Evolutionary conservation across 139 green algal genomes (phyloP).

Genomic region (Limnomonas spitsbergensis): DNA sequence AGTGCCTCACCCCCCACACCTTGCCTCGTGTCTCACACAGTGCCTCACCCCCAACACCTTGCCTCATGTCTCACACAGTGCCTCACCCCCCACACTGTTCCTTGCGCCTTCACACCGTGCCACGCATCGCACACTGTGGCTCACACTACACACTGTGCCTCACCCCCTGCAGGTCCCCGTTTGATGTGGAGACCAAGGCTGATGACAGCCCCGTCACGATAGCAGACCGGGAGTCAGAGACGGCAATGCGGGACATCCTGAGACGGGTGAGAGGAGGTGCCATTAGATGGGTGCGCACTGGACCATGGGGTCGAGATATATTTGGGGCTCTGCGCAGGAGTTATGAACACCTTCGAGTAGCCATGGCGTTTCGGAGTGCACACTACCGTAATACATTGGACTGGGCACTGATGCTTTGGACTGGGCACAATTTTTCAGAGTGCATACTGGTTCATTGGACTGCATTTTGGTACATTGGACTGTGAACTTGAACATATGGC

Average conservation of each 20-base stretch:
- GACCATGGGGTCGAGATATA: not conserved
- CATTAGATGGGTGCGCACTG: too few species aligned
- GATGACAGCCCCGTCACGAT: conserved; percentile 82
- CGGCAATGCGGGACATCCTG: conserved; percentile 70
- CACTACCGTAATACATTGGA: too few species aligned
- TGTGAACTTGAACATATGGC: too few species aligned
- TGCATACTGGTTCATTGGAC: too few species aligned
- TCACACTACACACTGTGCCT: not conserved
- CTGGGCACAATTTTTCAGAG: too few species aligned
- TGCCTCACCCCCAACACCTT: too few species aligned
- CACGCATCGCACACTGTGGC: not conserved
- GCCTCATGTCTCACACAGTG: too few species aligned
- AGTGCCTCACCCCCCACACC: too few species aligned
- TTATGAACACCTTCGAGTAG: not conserved
- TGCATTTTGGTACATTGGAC: too few species aligned
- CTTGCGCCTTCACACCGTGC: not conserved
- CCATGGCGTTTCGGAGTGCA: too few species aligned
- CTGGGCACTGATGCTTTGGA: too few species aligned
- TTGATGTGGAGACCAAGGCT: conserved; percentile 77
- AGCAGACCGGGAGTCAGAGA: conserved; percentile 77
- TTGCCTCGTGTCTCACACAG: too few species aligned
- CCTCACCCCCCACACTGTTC: not conserved
- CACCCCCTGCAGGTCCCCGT: conserved; percentile 4
- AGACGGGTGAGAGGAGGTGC: conserved; percentile 11
- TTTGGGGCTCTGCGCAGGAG: not conserved